phyloP scores from a whole-genome alignment of 768 basidiomycete genomes.

The Rossbeevera mucosa region DNA sequence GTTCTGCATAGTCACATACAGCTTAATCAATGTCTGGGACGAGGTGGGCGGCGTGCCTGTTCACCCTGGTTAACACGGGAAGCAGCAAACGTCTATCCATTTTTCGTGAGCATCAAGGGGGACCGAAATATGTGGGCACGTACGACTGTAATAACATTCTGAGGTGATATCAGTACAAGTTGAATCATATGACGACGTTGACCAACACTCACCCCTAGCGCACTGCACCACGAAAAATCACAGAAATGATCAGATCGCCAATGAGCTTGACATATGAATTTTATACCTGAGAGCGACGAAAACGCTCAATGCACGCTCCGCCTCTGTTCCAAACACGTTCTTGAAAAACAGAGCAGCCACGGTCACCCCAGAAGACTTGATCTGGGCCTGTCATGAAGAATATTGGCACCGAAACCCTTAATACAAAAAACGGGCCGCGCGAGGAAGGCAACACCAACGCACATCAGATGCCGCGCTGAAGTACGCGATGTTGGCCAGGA shows the following conservation, averaged over 20 bases:
- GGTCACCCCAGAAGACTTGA: slow-evolving; percentile 45
- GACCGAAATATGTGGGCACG: background rate
- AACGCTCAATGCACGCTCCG: slow-evolving; percentile 51
- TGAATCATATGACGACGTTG: background rate
- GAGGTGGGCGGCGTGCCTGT: background rate
- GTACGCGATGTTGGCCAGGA: slow-evolving; percentile 56
- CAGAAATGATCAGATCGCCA: background rate
- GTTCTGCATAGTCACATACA: slow-evolving; percentile 33
- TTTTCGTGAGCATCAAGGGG: background rate
- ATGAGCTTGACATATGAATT: background rate
- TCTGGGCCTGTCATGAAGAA: slow-evolving; percentile 34
- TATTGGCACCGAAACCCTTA: background rate
- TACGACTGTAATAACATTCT: slow-evolving; percentile 34
- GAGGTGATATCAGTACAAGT: slow-evolving; percentile 1
- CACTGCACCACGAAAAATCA: slow-evolving; percentile 22
- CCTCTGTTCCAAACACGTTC: slow-evolving; percentile 51
- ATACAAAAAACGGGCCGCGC: background rate
- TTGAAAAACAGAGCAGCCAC: slow-evolving; percentile 59
- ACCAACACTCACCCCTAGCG: slow-evolving; percentile 30
- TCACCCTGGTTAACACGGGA: slow-evolving; percentile 51
- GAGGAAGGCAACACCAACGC: background rate
- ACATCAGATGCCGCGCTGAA: slow-evolving; percentile 38
- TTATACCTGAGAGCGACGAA: slow-evolving; percentile 54
- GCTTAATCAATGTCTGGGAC: background rate
- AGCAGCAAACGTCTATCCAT: slow-evolving; percentile 44